Percentiles rank a stretch among this genome's conserved stretches.
Conservation (phyloP, 1,284 basidiomycete species). For the Pseudozyma hubeiensis region DNA sequence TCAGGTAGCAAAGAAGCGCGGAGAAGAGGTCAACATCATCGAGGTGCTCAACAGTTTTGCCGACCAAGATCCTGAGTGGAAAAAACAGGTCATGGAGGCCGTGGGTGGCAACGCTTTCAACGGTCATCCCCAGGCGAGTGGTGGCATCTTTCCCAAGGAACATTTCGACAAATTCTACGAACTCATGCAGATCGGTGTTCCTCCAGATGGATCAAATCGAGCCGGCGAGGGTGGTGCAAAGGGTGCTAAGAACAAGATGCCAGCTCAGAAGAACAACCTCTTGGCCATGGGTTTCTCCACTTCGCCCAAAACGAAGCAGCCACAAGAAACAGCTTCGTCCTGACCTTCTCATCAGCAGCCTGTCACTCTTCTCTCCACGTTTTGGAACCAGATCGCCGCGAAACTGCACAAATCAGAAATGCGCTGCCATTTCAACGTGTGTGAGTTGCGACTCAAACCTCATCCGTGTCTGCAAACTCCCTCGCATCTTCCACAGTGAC, state of each 20-base stretch:
- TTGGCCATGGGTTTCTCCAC: constrained; percentile 45
- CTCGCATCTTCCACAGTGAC: constrained; percentile 31
- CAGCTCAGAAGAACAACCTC: constrained; percentile 39
- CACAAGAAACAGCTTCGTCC: not conserved
- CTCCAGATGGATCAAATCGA: constrained; percentile 14
- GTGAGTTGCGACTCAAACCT: constrained; percentile 13
- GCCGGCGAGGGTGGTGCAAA: not conserved
- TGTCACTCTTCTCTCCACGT: too few relatives aligned
- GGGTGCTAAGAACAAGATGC: constrained; percentile 22
- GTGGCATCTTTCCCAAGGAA: constrained; percentile 53
- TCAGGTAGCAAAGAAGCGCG: constrained; percentile 31
- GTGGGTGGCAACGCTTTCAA: constrained; percentile 43
- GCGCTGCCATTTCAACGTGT: not conserved
- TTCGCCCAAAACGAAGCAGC: constrained; percentile 26
- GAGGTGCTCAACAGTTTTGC: constrained; percentile 51
- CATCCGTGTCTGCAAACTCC: constrained; percentile 42
- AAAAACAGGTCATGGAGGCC: constrained; percentile 13
- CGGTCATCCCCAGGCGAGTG: constrained; percentile 56
- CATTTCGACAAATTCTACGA: constrained; percentile 43
- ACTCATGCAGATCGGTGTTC: constrained; percentile 60
- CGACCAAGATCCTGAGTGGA: constrained; percentile 34
- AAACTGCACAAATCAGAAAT: too few relatives aligned
- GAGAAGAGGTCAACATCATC: constrained; percentile 55
- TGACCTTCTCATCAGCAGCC: not conserved
- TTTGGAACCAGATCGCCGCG: not conserved